Conservation (phyloP, 176 grass and related monocot genomes). For the Coix lacrymajobi region DNA sequence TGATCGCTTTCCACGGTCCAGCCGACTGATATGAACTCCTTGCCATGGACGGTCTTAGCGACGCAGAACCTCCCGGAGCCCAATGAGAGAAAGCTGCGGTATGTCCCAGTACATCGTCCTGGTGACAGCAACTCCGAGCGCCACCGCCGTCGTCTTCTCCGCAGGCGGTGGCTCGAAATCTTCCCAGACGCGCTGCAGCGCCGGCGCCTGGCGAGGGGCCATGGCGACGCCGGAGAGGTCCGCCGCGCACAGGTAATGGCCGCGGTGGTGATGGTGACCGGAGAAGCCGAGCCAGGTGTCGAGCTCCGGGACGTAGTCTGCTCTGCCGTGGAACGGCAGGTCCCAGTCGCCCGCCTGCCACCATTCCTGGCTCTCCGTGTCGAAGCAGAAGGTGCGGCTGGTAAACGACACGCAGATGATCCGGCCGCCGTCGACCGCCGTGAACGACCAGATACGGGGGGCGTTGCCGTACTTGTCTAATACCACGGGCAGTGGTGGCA, state of each 20-base stretch:
- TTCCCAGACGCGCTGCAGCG: neutral
- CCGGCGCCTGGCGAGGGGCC: neutral
- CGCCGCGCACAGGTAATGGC: neutral
- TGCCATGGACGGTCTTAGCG: too few relatives aligned
- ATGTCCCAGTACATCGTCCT: too few relatives aligned
- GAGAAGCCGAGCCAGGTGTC: neutral
- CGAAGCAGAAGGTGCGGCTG: neutral
- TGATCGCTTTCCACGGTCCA: too few relatives aligned
- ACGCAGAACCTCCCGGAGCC: too few relatives aligned
- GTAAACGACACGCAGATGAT: neutral
- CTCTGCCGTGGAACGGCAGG: neutral
- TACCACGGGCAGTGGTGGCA: neutral
- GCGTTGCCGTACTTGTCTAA: too few relatives aligned
- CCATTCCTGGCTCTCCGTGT: neutral
- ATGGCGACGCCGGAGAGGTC: neutral
- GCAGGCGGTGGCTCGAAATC: too few relatives aligned
- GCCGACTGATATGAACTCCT: too few relatives aligned
- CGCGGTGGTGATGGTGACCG: fast-evolving
- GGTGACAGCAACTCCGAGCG: too few relatives aligned
- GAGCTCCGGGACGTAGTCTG: neutral
- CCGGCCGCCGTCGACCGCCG: neutral
- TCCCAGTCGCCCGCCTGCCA: neutral
- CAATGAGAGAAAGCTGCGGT: too few relatives aligned
- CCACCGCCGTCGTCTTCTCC: too few relatives aligned
- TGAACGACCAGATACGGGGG: neutral